A percentile compares a stretch with the other conserved stretches of the same genome.
Evolutionary conservation across 2,329 filamentous ascomycete species (phyloP).

Genomic region (Pyrenophora teres): DNA sequence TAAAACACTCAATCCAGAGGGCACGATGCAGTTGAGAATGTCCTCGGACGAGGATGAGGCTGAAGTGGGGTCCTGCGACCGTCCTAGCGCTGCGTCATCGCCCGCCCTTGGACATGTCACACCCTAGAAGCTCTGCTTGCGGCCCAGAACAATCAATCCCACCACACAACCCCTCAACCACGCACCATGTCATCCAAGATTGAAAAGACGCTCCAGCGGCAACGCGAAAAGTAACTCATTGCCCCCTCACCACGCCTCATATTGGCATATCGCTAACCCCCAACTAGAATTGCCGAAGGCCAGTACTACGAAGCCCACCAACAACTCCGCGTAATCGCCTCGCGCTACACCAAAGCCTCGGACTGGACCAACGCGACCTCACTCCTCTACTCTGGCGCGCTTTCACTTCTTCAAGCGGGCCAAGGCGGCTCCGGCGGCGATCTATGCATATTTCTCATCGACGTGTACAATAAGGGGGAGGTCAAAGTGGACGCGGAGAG

Average conservation of each 20-base stretch:
- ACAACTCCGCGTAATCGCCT: conserved; percentile 92
- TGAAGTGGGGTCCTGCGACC: conserved; percentile 14
- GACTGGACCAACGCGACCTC: conserved; percentile 87
- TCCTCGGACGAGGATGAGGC: background rate
- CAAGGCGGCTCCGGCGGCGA: conserved; percentile 94
- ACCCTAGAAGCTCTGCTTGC: background rate
- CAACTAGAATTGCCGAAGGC: conserved; percentile 77
- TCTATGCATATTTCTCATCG: conserved; percentile 81
- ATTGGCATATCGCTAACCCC: conserved; percentile 18
- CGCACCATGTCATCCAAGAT: conserved; percentile 57
- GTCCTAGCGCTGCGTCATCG: conserved; percentile 28
- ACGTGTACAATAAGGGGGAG: conserved; percentile 87
- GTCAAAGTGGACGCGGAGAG: conserved; percentile 74
- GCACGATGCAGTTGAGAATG: background rate
- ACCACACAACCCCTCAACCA: background rate
- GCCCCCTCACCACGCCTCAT: background rate
- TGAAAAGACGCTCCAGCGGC: conserved; percentile 72
- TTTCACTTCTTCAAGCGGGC: conserved; percentile 85
- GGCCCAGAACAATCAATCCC: background rate
- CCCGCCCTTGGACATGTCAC: conserved; percentile 6
- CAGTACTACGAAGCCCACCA: conserved; percentile 98
- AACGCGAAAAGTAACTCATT: conserved; percentile 71
- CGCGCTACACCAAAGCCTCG: conserved; percentile 85
- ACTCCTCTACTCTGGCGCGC: conserved; percentile 81
- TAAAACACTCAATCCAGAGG: background rate